Evolutionary conservation across 495 filamentous ascomycete genomes (phyloP).

Genomic region (Apodospora peruviana): DNA sequence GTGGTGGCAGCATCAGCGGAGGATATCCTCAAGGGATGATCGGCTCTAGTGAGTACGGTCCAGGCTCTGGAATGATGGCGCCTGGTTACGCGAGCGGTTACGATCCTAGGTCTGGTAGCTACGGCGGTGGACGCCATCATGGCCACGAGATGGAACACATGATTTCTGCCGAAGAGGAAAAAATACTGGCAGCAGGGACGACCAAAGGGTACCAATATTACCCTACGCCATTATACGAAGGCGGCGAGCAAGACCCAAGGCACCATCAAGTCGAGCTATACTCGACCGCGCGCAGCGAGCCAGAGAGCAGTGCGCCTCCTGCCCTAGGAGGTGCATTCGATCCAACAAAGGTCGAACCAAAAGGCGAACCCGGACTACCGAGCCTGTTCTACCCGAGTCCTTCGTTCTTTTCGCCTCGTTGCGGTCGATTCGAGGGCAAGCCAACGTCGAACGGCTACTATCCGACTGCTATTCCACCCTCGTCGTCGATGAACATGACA

Average conservation of each 20-base stretch:
- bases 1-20: slow-evolving; percentile 43
- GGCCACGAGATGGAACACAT: slow-evolving; percentile 36
- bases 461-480: slow-evolving; percentile 31
- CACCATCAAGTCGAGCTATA: slow-evolving; percentile 40
- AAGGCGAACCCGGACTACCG: slow-evolving; percentile 35
- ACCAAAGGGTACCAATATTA: slow-evolving; percentile 45
- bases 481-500: slow-evolving; percentile 26
- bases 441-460: slow-evolving; percentile 39
- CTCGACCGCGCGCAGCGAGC: slow-evolving; percentile 28
- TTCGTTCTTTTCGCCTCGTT: slow-evolving; percentile 30
- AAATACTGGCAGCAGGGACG: slow-evolving; percentile 31
- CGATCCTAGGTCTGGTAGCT: slow-evolving; percentile 32
- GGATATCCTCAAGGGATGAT: slow-evolving; percentile 33
- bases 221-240: slow-evolving; percentile 39
- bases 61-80: slow-evolving; percentile 28
- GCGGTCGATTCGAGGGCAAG: slow-evolving; percentile 41
- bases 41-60: slow-evolving; percentile 29
- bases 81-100: slow-evolving; percentile 24
- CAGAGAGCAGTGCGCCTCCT: slow-evolving; percentile 20
- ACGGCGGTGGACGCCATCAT: slow-evolving; percentile 35
- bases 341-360: slow-evolving; percentile 38
- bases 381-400: slow-evolving; percentile 34
- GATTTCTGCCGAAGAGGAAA: slow-evolving; percentile 41
- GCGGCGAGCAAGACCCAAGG: slow-evolving; percentile 25
- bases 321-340: slow-evolving; percentile 20